Percentiles rank a stretch among this genome's conserved stretches.
Conservation (phyloP, 176 grass and related monocot species). For the Cocos nucifera region DNA sequence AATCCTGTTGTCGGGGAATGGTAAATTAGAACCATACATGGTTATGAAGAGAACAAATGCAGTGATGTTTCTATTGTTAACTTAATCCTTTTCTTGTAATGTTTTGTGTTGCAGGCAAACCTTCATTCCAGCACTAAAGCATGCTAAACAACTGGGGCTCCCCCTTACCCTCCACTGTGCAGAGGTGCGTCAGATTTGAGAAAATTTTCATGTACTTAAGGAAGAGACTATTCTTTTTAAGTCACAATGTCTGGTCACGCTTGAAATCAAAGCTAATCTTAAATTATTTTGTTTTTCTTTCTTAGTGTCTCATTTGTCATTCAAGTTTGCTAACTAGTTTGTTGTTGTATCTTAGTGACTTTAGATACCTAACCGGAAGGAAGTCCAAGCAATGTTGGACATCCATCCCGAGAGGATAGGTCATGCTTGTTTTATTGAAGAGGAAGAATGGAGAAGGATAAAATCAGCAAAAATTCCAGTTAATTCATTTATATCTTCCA, state of each 20-base stretch:
- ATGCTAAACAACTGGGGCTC: slow-evolving; percentile 72
- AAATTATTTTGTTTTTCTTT: slow-evolving; percentile 7
- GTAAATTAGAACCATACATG: slow-evolving; percentile 23
- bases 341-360: slow-evolving; percentile 37
- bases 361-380: slow-evolving; percentile 73
- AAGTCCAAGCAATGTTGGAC: slow-evolving; percentile 68
- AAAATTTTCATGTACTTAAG: neutral
- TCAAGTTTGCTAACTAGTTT: slow-evolving; percentile 23
- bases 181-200: slow-evolving; percentile 38
- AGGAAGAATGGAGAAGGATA: slow-evolving; percentile 65
- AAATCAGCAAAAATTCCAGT: slow-evolving; percentile 66
- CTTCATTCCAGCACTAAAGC: slow-evolving; percentile 67
- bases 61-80: neutral
- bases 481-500: slow-evolving; percentile 2
- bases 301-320: slow-evolving; percentile 1
- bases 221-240: too few relatives aligned
- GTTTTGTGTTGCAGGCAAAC: slow-evolving; percentile 55
- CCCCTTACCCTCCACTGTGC: slow-evolving; percentile 82
- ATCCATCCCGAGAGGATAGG: slow-evolving; percentile 73
- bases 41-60: slow-evolving; percentile 9
- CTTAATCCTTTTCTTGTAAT: neutral
- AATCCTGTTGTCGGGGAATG: slow-evolving; percentile 89
- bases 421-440: slow-evolving; percentile 75
- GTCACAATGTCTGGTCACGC: too few relatives aligned
- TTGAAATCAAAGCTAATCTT: neutral